A percentile compares a stretch with the other conserved stretches of the same genome.
Conservation (phyloP, 31 red algal genomes). For the Odonthalia washingtoniensis region DNA sequence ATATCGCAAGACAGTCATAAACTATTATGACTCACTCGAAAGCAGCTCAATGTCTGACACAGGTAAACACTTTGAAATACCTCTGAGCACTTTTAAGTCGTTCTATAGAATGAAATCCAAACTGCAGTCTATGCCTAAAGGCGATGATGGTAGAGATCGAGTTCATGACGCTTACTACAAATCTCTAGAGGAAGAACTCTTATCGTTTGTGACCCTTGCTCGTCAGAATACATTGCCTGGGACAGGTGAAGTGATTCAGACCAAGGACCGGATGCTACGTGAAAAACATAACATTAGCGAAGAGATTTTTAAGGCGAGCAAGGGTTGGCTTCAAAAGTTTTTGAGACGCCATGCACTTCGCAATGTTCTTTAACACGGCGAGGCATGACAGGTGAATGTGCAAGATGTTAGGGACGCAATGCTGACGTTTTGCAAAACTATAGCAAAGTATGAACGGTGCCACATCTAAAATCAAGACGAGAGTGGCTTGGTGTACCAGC, state of each 20-base stretch:
- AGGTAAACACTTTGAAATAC: constrained; percentile 1
- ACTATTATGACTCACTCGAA: neutral
- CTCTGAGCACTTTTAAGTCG: constrained; percentile 1
- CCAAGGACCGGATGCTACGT: neutral
- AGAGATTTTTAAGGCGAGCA: constrained; percentile 4
- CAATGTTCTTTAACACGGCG: constrained; percentile 10
- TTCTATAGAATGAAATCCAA: neutral
- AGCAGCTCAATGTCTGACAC: neutral
- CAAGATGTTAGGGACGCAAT: neutral
- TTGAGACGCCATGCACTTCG: neutral
- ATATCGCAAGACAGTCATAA: neutral
- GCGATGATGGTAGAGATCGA: neutral
- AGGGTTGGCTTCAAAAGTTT: constrained; percentile 17
- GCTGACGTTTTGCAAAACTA: neutral
- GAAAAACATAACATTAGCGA: constrained; percentile 11
- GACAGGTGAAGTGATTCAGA: constrained; percentile 13
- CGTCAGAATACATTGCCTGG: neutral
- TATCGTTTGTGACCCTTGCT: constrained; percentile 15
- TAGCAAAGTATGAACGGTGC: neutral
- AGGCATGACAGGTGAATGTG: neutral
- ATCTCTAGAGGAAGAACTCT: constrained; percentile 8
- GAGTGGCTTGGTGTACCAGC: constrained; percentile 36
- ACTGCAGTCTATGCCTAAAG: neutral
- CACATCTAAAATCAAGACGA: constrained; percentile 51
- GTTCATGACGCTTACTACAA: neutral